These are phyloP conservation scores for Gaeumannomyces tritici DNA, from an alignment of 2,329 filamentous ascomycete genomes.

Conservation along the genomic window DNA sequence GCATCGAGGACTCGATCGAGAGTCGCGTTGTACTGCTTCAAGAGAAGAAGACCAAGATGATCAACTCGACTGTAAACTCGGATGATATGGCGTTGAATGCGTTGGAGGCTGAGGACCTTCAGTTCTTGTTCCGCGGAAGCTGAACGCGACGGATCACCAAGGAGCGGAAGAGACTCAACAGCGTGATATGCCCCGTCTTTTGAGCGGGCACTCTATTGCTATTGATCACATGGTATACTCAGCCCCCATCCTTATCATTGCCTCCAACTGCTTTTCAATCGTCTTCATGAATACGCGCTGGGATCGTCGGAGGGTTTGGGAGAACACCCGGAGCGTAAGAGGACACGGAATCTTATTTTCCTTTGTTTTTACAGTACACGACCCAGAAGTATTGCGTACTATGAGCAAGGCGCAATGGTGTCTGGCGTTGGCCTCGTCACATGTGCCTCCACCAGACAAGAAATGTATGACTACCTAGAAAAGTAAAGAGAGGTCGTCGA, in stretches of 20 bases:
- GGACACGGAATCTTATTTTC: neutral
- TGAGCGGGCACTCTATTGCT: neutral
- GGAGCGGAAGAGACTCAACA: neutral
- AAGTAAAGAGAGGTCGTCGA: too few relatives aligned
- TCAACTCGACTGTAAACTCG: conserved; percentile 91
- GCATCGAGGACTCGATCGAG: conserved; percentile 95
- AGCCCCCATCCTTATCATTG: too few relatives aligned
- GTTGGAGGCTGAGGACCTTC: conserved; percentile 81
- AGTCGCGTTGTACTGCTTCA: conserved; percentile 91
- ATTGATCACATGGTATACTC: neutral
- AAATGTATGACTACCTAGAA: too few relatives aligned
- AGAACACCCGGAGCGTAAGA: neutral
- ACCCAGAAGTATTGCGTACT: neutral
- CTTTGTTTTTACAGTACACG: neutral
- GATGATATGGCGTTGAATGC: conserved; percentile 89
- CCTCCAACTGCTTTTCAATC: too few relatives aligned
- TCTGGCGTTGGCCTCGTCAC: neutral
- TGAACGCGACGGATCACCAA: conserved; percentile 14
- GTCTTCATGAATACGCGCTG: neutral
- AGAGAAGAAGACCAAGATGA: conserved; percentile 98
- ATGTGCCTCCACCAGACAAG: neutral
- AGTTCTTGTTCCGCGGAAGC: conserved; percentile 82
- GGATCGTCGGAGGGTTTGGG: neutral
- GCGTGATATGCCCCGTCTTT: neutral
- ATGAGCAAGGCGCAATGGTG: neutral